Evolutionary conservation across 495 filamentous ascomycete genomes (phyloP).

Genomic region (Penicillium verhagenii): DNA sequence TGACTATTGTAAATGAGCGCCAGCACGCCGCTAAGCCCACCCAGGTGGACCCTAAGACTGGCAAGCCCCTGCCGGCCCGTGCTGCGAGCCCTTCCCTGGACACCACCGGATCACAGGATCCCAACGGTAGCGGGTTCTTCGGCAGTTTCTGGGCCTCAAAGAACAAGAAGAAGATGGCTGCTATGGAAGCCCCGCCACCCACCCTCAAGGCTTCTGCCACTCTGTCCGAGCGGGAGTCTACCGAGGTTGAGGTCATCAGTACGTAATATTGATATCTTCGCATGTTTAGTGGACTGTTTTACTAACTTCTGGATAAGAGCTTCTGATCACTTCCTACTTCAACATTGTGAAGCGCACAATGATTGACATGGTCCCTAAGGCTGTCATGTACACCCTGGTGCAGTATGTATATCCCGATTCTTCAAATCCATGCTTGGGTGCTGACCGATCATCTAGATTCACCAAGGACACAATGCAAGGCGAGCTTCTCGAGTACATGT

Average conservation of each 20-base stretch:
- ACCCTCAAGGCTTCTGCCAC: slow-evolving; percentile 91
- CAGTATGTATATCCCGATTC: slow-evolving; percentile 58
- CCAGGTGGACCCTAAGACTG: slow-evolving; percentile 98
- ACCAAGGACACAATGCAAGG: slow-evolving; percentile 99
- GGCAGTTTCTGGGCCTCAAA: slow-evolving; percentile 96
- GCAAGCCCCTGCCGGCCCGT: slow-evolving; percentile 82
- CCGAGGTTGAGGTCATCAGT: slow-evolving; percentile 99
- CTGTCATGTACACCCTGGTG: slow-evolving; percentile 96
- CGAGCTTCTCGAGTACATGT: slow-evolving; percentile 98
- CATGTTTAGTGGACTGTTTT: background rate
- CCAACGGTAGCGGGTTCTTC: slow-evolving; percentile 78
- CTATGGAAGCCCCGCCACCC: slow-evolving; percentile 94
- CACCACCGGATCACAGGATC: slow-evolving; percentile 51
- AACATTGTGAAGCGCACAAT: slow-evolving; percentile 97
- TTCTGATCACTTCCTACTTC: slow-evolving; percentile 94
- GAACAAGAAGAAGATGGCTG: slow-evolving; percentile 99
- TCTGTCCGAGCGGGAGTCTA: slow-evolving; percentile 84
- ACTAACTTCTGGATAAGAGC: slow-evolving; percentile 54
- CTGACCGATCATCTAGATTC: slow-evolving; percentile 51
- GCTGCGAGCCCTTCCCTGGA: slow-evolving; percentile 67
- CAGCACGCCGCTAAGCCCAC: slow-evolving; percentile 78
- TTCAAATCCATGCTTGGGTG: background rate
- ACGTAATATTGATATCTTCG: slow-evolving; percentile 41
- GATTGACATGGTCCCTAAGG: slow-evolving; percentile 99
- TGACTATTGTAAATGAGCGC: slow-evolving; percentile 95